Evolutionary conservation across 2,329 filamentous ascomycete genomes (phyloP).

Genomic region (Botrytis byssoidea): DNA sequence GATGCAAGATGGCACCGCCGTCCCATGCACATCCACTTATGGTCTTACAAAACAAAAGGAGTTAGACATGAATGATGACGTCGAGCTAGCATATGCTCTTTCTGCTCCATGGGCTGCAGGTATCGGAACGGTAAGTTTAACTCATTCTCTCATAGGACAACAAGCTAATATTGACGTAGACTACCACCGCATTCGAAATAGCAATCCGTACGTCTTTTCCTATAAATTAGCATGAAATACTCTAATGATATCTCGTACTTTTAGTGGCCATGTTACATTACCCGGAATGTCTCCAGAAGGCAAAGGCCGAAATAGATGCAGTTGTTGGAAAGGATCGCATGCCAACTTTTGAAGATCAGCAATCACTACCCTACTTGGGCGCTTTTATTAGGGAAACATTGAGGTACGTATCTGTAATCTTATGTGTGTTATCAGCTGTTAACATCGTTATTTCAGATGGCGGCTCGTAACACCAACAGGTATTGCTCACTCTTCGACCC

Average conservation of each 20-base stretch:
- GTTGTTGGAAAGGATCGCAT: constrained; percentile 1
- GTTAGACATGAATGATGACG: not conserved
- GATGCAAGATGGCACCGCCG: not conserved
- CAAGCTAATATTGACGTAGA: not conserved
- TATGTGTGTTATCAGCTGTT: not conserved
- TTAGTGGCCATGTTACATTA: not conserved
- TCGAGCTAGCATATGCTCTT: constrained; percentile 1
- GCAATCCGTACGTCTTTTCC: not conserved
- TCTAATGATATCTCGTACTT: not conserved
- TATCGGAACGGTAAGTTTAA: not conserved
- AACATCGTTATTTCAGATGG: not conserved
- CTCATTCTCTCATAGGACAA: not conserved
- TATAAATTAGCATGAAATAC: not conserved
- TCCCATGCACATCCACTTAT: constrained; percentile 5
- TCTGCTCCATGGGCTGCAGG: constrained; percentile 1
- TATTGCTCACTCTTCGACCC: not conserved
- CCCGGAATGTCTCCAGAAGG: not conserved
- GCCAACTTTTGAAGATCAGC: not conserved
- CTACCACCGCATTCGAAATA: constrained; percentile 1
- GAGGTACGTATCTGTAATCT: not conserved
- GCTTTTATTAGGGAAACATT: not conserved
- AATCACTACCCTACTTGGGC: not conserved
- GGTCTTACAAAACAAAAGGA: constrained; percentile 3
- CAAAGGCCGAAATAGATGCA: not conserved
- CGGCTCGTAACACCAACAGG: not conserved